phyloP scores from a whole-genome alignment of 1,139 yeast species.

The Scheffersomyces lignicola region DNA sequence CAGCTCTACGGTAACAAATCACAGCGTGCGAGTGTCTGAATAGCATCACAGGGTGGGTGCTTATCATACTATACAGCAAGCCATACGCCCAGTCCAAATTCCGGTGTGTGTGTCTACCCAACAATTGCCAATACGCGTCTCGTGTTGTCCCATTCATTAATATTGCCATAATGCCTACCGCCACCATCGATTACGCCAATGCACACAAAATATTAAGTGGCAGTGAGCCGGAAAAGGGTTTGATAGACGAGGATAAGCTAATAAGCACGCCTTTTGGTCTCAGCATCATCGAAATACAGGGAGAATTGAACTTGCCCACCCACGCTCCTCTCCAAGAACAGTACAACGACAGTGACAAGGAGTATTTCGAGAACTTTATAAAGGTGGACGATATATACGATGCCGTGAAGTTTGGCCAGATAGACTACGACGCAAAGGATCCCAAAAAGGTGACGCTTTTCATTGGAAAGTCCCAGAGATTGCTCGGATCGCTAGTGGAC shows the following conservation, averaged over 20 bases:
- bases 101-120: not conserved
- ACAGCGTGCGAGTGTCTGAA: too few species aligned
- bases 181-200: conserved; percentile 27
- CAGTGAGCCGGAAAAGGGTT: conserved; percentile 3
- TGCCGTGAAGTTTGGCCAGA: conserved; percentile 59
- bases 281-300: conserved; percentile 67
- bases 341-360: conserved; percentile 19
- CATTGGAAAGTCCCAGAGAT: conserved; percentile 66
- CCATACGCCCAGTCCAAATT: not conserved
- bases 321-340: conserved; percentile 26
- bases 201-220: conserved; percentile 21
- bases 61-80: too few species aligned
- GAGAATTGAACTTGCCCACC: conserved; percentile 59
- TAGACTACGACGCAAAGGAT: conserved; percentile 49
- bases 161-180: conserved; percentile 23
- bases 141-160: conserved; percentile 16
- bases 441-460: conserved; percentile 51
- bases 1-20: too few species aligned
- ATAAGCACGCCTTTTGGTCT: conserved; percentile 59
- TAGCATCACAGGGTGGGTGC: too few species aligned
- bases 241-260: conserved; percentile 17
- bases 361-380: conserved; percentile 26
- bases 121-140: not conserved
- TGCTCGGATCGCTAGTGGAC: conserved; percentile 56
- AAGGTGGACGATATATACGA: conserved; percentile 39